Base-by-base conservation (phyloP, 1,284 basidiomycete species). In the Moesziomyces antarcticus region DNA sequence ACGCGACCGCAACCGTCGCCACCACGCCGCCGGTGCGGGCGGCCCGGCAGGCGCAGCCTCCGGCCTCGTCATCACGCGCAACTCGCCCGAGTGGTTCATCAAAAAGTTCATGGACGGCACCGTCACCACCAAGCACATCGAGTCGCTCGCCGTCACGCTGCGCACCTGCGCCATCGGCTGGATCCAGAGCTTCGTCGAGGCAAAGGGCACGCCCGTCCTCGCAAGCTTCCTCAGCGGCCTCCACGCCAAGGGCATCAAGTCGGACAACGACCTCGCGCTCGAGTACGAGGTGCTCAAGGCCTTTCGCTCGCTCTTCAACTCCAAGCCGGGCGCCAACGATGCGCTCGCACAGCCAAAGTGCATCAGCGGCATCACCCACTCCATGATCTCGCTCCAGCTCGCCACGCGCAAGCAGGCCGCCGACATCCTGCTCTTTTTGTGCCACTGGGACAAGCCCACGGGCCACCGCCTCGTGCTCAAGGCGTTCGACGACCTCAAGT, bases 211-310 rank as follows among this genome's bases (percentile, higher is more conserved):
- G 92, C 76, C 87, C 86, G 66, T 88, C 91, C 60, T 92, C 90
- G 83, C 95, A 92, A 49, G 92, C 92, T 42, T 91, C 92, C 49
- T 84, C 16, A 67, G 64, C 46, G 78, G 76, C 2, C 56, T 84
- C 30, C 82, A 84, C 40, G 71, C 81, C 37, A 82, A 80, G 40
- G 51, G 60, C 9, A 56, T 68, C 52, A 79, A 78, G 65, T 73
- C 61, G 24, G 89, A 90, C 54, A 84, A 86, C 24, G 94, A 97
- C 77, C 87, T 85, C 40, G 85, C 87, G 18, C 86, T 97, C 48
- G 96, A 98, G 85, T 90, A 93, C 61, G 95, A 97, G 85, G 87
- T 95, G 49, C 89, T 93, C 60, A 97, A 95, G 84, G 94, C 93
- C 79, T 86, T 98, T 67, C 91, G 90, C 78, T 90, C 90, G 40